Evolutionary conservation across 1,139 yeast genomes (phyloP), one percentile per base, ranked within the genome.

Genomic region (Blastobotrys arbuscula): DNA sequence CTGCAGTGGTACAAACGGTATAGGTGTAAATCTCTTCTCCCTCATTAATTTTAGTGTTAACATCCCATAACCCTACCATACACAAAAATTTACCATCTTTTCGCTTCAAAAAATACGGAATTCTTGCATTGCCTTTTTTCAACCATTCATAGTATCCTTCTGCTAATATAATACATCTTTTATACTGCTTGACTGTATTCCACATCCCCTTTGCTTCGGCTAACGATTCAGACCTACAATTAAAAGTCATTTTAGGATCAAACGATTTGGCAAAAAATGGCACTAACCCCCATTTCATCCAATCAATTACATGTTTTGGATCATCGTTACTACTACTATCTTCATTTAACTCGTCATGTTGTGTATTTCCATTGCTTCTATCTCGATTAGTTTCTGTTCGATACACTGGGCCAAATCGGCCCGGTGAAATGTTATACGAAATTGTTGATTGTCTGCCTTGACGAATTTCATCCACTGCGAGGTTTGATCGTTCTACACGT

Each of bases 91-190:
- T 70, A 0, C 69, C 63, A 48, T 75, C 76, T 37, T 71, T 72
- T 9, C 84, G 73, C 45, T 74, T 77, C 15, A 89, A 73, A 61
- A 71, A 89, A 62, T 83, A 79, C 0, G 97, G 96, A 0, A 64
- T 63, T 55, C 77, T 81, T 18, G 69, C 48, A 59, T 64, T 50
- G 24, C 47, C 44, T 49, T 61, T 31, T 50, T 55, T 47, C 60
- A 66, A 65, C 97, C 97, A 89, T 64, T 89, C 97, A 61, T 78
- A 89, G 64, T 89, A 90, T 0, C 97, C 97, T 58, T 78, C 78
- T 38, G 85, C 76, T 0, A 95, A 90, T 0, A 88, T 78, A 1
- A 82, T 81, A 61, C 96, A 89, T 49, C 73, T 71, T 18, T 63
- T 65, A 48, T 55, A 65, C 57, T 56, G 65, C 59, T 50, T 55